phyloP scores from a whole-genome alignment of 1,284 basidiomycete genomes.

The Flammula alnicola region DNA sequence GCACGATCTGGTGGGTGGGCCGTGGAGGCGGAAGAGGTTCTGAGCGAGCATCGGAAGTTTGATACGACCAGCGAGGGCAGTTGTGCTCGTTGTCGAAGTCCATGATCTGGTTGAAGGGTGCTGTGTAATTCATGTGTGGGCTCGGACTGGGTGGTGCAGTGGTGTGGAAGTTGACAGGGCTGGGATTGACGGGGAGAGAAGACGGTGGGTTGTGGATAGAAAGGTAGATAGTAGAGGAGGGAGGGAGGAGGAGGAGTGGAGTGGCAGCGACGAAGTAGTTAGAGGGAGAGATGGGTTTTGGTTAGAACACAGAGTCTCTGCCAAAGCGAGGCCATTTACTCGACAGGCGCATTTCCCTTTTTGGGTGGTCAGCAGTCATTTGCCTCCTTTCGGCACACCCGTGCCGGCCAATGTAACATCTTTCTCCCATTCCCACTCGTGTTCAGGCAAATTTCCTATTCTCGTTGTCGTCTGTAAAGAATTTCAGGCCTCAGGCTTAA shows the following conservation, averaged over 20 bases:
- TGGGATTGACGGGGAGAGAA: slow-evolving; percentile 7
- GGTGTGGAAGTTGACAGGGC: slow-evolving; percentile 7
- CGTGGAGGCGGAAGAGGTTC: slow-evolving; percentile 18
- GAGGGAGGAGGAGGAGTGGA: slow-evolving; percentile 14
- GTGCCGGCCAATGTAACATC: slow-evolving; percentile 13
- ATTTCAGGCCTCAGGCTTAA: too few relatives aligned
- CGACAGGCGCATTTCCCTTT: slow-evolving; percentile 40
- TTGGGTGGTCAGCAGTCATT: slow-evolving; percentile 26
- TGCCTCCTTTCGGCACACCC: slow-evolving; percentile 22
- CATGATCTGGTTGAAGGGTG: slow-evolving; percentile 1
- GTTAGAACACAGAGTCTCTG: slow-evolving; percentile 31
- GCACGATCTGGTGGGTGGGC: slow-evolving; percentile 1
- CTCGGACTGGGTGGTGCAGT: slow-evolving; percentile 9
- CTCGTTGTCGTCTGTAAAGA: too few relatives aligned
- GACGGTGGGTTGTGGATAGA: not conserved
- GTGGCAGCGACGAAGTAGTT: slow-evolving; percentile 15
- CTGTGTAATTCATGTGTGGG: slow-evolving; percentile 13
- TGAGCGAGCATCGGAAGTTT: slow-evolving; percentile 23
- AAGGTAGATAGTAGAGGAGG: slow-evolving; percentile 6
- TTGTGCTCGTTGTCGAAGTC: slow-evolving; percentile 10
- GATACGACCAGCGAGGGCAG: slow-evolving; percentile 22
- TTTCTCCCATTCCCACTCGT: not conserved
- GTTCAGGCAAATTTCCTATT: not conserved
- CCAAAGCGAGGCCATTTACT: slow-evolving; percentile 35
- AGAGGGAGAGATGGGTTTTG: slow-evolving; percentile 16